Evolutionary conservation across 805 yeast species (phyloP), one percentile per base, ranked within the genome.

Genomic region (Starmerella ratchasimensis): DNA sequence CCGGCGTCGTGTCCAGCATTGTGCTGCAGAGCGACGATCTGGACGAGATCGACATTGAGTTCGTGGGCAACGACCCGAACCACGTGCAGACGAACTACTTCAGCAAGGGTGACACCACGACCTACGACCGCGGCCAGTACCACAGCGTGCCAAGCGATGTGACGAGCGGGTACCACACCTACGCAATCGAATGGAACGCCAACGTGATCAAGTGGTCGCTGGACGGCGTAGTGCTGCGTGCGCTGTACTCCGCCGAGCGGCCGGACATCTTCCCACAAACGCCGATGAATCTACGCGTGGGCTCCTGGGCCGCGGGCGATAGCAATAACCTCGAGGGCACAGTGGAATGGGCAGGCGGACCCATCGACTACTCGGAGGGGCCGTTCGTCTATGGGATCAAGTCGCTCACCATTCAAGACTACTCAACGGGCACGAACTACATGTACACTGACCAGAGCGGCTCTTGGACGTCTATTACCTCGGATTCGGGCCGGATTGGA

Each of bases 11-110:
- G 11, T 78, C 94, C 0, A 76, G 90, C 2, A 72, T 84, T 48
- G 81, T 76, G 46, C 65, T 84, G 38, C 93, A 82, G 54, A 64
- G 71, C 50, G 95, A 86, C 56, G 94, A 79, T 51, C 63, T 77
- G 46, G 96, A 86, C 59, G 96, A 86, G 60, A 74, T 86, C 33
- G 96, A 86, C 60, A 53, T 80, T 34, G 95, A 86, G 58, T 79
- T 90, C 76, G 65, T 80, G 31, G 95, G 95, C 15, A 74, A 80
- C 33, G 93, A 84, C 54, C 64, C 64, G 19, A 65, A 71, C 29
- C 76, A 81, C 54, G 72, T 79, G 49, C 93, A 81, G 60, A 66
- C 84, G 19, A 61, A 60, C 49, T 86, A 59, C 57, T 84, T 82
- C 62, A 72, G 83, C 26, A 79, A 84, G 56, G 95, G 94, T 43